Conservation (phyloP, 1,284 basidiomycete genomes). For the Pseudozyma flocculosa region DNA sequence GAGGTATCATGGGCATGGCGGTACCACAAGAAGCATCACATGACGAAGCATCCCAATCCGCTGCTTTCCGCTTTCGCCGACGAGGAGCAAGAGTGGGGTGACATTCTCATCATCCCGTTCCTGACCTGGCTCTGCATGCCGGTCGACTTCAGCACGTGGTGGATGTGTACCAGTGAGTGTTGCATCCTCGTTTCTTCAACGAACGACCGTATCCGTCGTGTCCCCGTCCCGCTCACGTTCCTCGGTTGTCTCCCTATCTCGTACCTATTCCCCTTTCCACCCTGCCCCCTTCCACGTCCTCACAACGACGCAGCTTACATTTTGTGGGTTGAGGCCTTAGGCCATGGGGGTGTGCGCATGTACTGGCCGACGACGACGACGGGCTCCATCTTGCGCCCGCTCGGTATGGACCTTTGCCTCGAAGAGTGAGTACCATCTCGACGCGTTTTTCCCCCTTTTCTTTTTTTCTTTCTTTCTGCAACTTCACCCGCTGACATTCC, state of each 20-base stretch:
- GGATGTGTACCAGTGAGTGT: conserved; percentile 13
- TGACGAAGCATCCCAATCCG: conserved; percentile 44
- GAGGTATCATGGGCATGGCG: conserved; percentile 39
- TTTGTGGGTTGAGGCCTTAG: conserved; percentile 41
- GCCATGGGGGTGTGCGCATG: conserved; percentile 48
- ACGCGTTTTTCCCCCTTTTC: no score
- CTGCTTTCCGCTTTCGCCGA: conserved; percentile 42
- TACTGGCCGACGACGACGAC: conserved; percentile 31
- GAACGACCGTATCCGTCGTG: conserved; percentile 1
- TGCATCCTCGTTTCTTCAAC: not conserved
- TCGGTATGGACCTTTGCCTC: conserved; percentile 47
- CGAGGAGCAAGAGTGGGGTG: conserved; percentile 44
- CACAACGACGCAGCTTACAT: conserved; percentile 31
- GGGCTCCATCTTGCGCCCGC: conserved; percentile 22
- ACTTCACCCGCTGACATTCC: no score
- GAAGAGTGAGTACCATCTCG: no score
- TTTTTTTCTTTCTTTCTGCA: no score
- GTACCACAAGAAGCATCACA: conserved; percentile 40
- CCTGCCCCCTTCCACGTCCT: no score
- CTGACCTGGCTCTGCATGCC: conserved; percentile 24
- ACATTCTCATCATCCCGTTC: conserved; percentile 38
- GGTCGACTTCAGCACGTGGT: conserved; percentile 30
- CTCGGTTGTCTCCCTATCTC: not conserved
- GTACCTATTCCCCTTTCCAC: no score
- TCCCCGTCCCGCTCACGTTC: not conserved